Evolutionary conservation across 495 filamentous ascomycete genomes (phyloP), one percentile per base, ranked within the genome.

Genomic region (Umbilicaria muhlenbergii): DNA sequence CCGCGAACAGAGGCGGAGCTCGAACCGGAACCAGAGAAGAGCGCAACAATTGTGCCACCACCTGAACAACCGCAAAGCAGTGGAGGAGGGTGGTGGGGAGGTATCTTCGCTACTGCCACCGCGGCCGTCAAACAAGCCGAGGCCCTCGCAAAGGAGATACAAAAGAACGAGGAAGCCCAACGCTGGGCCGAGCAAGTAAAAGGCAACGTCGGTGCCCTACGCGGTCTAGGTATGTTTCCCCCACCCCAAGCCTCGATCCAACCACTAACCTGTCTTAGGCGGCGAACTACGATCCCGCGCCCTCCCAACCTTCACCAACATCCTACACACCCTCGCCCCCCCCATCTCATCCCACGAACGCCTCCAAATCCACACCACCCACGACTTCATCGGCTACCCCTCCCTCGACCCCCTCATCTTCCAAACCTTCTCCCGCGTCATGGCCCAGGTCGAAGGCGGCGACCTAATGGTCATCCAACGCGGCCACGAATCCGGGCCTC

Each of bases 341-440:
- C 91, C 91, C 10, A 99, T 99, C 53, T 91, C 86, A 17, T 91
- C 89, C 5, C 92, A 96, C 62, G 91, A 99, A 65, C 84, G 91
- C 41, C 83, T 99, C 8, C 83, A 91, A 53, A 99, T 99, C 58
- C 91, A 99, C 68, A 85, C 92, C 45, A 94, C 92, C 15, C 92
- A 96, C 65, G 87, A 95, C 57, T 72, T 96, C 15, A 77, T 86
- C 39, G 84, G 83, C 42, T 99, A 99, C 61, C 91, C 92, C 8
- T 86, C 83, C 34, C 77, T 99, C 46, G 88, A 96, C 60, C 87
- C 88, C 11, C 74, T 95, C 21, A 85, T 96, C 55, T 88, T 94
- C 61, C 71, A 72, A 31, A 86, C 91, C 50, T 99, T 99, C 68
- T 86, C 83, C 43, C 80, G 87, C 41, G 89, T 99, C 36, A 99